These are phyloP conservation scores for Nakazawaea sp. DNA, from an alignment of 805 yeast species.

Conservation along the genomic window DNA sequence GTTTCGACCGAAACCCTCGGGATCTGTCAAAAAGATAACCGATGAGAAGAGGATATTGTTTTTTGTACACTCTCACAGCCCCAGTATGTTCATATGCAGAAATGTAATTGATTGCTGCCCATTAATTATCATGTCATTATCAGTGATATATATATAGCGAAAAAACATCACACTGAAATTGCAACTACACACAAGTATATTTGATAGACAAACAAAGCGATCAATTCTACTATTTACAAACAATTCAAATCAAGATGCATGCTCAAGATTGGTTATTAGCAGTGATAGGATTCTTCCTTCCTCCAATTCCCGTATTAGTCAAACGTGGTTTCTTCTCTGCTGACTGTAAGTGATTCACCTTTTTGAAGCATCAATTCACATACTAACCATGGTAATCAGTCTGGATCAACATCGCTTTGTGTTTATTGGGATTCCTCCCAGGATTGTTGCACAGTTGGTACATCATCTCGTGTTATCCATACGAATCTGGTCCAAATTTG, in stretches of 20 bases:
- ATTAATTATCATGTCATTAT: too few relatives aligned
- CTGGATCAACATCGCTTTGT: constrained; percentile 58
- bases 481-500: constrained; percentile 15
- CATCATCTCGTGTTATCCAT: constrained; percentile 68
- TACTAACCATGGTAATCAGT: constrained; percentile 17
- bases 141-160: too few relatives aligned
- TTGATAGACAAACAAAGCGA: too few relatives aligned
- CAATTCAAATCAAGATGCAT: constrained; percentile 10
- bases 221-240: too few relatives aligned
- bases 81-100: too few relatives aligned
- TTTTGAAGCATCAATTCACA: not conserved
- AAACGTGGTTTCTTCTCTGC: constrained; percentile 59
- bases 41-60: too few relatives aligned
- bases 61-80: too few relatives aligned
- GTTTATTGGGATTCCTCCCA: constrained; percentile 67
- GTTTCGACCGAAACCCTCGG: too few relatives aligned
- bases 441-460: constrained; percentile 76
- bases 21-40: too few relatives aligned
- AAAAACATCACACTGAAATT: too few relatives aligned
- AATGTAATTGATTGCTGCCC: too few relatives aligned
- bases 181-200: too few relatives aligned
- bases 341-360: constrained; percentile 33
- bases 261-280: constrained; percentile 56
- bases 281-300: constrained; percentile 59
- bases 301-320: constrained; percentile 65